phyloP scores from a whole-genome alignment of 2,329 filamentous ascomycete genomes.

The Emmonsiellopsis sp. region DNA sequence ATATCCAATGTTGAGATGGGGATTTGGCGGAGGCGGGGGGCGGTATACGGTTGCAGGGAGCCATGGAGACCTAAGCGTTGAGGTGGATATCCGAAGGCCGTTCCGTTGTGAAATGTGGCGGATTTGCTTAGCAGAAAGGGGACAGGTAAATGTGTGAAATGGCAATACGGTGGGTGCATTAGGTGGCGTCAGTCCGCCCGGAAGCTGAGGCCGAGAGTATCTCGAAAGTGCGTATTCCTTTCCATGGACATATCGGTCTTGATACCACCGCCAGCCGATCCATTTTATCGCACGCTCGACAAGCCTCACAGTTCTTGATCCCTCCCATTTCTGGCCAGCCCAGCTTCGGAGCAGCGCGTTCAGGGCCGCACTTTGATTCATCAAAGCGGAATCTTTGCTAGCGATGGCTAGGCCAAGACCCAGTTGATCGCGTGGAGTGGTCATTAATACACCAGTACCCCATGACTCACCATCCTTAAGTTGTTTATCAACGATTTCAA shows the following conservation, averaged over 20 bases:
- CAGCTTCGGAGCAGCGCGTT: conserved; percentile 43
- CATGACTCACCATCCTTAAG: conserved; percentile 76
- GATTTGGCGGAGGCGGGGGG: conserved; percentile 73
- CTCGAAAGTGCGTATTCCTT: conserved; percentile 45
- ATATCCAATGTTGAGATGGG: conserved; percentile 85
- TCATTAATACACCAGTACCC: conserved; percentile 63
- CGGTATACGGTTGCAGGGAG: conserved; percentile 69
- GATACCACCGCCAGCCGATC: conserved; percentile 78
- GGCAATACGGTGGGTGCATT: conserved; percentile 88
- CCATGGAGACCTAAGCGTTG: conserved; percentile 80
- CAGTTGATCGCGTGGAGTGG: conserved; percentile 44
- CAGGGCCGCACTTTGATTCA: conserved; percentile 21
- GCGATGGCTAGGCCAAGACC: conserved; percentile 37
- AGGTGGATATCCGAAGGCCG: conserved; percentile 82
- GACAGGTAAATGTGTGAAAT: conserved; percentile 96
- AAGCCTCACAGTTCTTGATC: conserved; percentile 70
- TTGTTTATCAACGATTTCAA: conserved; percentile 83
- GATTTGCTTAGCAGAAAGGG: conserved; percentile 81
- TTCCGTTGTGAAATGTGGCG: conserved; percentile 92
- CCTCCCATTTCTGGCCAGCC: conserved; percentile 76
- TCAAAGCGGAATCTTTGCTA: conserved; percentile 19
- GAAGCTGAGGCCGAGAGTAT: conserved; percentile 67
- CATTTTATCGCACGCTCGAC: conserved; percentile 74
- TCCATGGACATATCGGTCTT: conserved; percentile 61
- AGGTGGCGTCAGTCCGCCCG: conserved; percentile 63